Evolutionary conservation across 225 moss, liverwort and hornwort genomes (phyloP).

Genomic region (Polytrichum commune): DNA sequence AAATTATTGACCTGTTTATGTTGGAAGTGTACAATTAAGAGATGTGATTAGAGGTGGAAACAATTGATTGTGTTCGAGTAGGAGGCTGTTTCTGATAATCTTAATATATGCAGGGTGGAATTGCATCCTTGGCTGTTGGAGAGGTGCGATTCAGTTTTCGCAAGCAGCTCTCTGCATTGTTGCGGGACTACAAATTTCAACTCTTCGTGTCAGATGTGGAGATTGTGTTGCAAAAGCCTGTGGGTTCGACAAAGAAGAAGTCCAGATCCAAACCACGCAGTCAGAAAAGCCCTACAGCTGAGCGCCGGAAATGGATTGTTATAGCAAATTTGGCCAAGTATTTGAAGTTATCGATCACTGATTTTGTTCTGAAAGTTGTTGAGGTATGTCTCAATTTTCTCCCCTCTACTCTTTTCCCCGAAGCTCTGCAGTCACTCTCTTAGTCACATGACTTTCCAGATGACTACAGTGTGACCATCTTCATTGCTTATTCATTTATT

Average conservation of each 20-base stretch:
- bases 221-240: slow-evolving; percentile 58
- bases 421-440: no score
- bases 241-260: slow-evolving; percentile 36
- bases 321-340: slow-evolving; percentile 71
- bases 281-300: slow-evolving; percentile 49
- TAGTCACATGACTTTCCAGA: no score
- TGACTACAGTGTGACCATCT: no score
- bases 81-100: not conserved
- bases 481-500: not conserved
- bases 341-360: slow-evolving; percentile 65
- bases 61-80: not conserved
- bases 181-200: slow-evolving; percentile 80
- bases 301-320: slow-evolving; percentile 73
- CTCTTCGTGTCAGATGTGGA: slow-evolving; percentile 85
- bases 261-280: slow-evolving; percentile 41
- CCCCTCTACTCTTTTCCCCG: no score
- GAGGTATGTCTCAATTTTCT: slow-evolving; percentile 30
- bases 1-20: not conserved
- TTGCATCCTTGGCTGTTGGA: slow-evolving; percentile 67
- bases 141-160: slow-evolving; percentile 80
- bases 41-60: no score
- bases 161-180: slow-evolving; percentile 63
- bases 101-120: slow-evolving; percentile 46
- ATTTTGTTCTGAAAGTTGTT: slow-evolving; percentile 59
- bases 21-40: not conserved